Evolutionary conservation across 2,329 filamentous ascomycete species (phyloP), one percentile per base, ranked within the genome.

Genomic region (Penicillium aurantiogriseum): DNA sequence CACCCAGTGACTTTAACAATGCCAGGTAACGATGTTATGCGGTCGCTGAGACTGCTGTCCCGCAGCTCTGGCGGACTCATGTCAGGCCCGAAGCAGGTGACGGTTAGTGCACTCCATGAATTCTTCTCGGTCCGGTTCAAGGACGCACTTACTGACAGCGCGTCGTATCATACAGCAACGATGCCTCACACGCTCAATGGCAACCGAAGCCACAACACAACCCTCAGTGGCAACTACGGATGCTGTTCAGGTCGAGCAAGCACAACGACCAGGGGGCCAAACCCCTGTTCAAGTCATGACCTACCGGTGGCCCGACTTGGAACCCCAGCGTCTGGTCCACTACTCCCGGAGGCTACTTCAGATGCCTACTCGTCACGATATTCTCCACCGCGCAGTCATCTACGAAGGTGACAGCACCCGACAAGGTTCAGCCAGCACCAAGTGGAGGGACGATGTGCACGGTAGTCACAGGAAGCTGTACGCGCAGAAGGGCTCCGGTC

Each of bases 371-470:
- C 89, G 94, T 58, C 88, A 89, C 73, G 94, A 99, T 75, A 86
- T 99, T 63, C 87, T 99, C 53, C 93, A 99, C 79, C 86, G 91
- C 63, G 94, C 94, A 57, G 86, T 99, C 57, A 79, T 96, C 67
- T 97, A 89, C 81, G 94, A 99, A 79, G 94, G 90, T 65, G 93
- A 97, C 79, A 85, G 82, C 70, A 89, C 91, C 55, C 88, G 94
- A 31, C 88, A 92, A 74, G 94, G 94, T 63, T 95, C 91, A 2
- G 94, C 92, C 45, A 88, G 81, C 65, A 86, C 85, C 61, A 95
- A 95, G 80, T 94, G 85, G 68, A 86, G 93, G 59, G 86, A 77
- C 70, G 91, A 97, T 61, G 88, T 99, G 25, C 85, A 87, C 69
- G 94, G 93, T 61, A 94, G 91, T 56, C 85, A 88, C 73, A 82